These are phyloP conservation scores for Melastoma malabathricum DNA, from an alignment of 345 rosid species.

Conservation along the genomic window DNA sequence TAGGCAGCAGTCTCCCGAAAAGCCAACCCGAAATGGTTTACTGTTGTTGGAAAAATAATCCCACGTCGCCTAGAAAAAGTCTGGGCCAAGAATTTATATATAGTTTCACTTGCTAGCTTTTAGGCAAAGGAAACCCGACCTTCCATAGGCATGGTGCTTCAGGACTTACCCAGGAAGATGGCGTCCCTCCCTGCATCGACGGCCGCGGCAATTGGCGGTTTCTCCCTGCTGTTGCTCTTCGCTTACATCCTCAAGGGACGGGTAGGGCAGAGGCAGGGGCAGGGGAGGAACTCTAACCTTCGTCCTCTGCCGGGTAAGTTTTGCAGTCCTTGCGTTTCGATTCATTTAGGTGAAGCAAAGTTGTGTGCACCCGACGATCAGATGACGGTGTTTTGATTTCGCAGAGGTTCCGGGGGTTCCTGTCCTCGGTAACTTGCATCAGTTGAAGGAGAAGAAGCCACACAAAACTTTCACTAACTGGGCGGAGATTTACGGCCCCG, in stretches of 20 bases:
- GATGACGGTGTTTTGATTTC: neutral
- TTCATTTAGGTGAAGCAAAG: no score
- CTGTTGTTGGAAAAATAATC: no score
- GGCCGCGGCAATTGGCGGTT: neutral
- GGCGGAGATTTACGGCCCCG: slow-evolving; percentile 75
- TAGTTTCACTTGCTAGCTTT: no score
- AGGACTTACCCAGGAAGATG: no score
- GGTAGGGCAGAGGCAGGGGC: neutral
- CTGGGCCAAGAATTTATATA: no score
- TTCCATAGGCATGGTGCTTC: no score
- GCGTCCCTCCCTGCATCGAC: no score
- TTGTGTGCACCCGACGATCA: no score
- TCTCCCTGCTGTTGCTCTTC: slow-evolving; percentile 1
- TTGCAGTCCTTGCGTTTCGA: neutral
- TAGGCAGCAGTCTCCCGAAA: no score
- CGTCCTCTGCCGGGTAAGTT: slow-evolving; percentile 1
- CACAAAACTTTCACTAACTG: slow-evolving; percentile 62
- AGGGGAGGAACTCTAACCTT: neutral
- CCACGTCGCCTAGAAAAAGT: no score
- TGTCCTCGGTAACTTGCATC: slow-evolving; percentile 68
- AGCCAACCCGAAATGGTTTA: no score
- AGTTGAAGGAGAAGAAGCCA: slow-evolving; percentile 85
- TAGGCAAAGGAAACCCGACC: no score
- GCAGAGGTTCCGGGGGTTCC: slow-evolving; percentile 79
- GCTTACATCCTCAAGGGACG: neutral